Percentiles rank a stretch among this genome's conserved stretches.
Evolutionary conservation across 371 early-diverging fungal genomes (phyloP).

Genomic region (Mucor irregularis): DNA sequence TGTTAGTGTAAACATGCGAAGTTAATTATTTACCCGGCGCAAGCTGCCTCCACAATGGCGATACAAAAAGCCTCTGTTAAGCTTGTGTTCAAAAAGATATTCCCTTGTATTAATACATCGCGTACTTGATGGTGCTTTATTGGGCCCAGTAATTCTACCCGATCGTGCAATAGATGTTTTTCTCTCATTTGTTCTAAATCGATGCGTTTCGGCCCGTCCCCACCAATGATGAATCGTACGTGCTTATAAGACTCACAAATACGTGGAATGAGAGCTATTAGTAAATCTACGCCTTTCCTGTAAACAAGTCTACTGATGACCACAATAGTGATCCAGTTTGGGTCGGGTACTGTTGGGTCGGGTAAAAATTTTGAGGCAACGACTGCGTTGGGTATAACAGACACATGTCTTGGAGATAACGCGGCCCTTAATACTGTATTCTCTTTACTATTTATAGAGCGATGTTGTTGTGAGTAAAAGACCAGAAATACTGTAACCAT

Average conservation of each 20-base stretch:
- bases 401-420: conserved; percentile 86
- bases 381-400: conserved; percentile 99
- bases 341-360: conserved; percentile 75
- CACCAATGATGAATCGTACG: conserved; percentile 94
- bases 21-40: conserved; percentile 89
- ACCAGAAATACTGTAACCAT: too few relatives aligned
- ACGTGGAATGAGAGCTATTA: conserved; percentile 90
- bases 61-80: conserved; percentile 99
- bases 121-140: conserved; percentile 87
- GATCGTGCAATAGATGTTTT: conserved; percentile 87
- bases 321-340: conserved; percentile 88
- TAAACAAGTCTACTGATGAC: conserved; percentile 95
- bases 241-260: conserved; percentile 87
- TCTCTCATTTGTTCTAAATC: conserved; percentile 99
- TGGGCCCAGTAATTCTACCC: conserved; percentile 91
- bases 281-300: conserved; percentile 95
- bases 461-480: neutral
- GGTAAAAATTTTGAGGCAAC: conserved; percentile 90
- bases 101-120: conserved; percentile 89
- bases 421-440: conserved; percentile 96
- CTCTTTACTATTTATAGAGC: conserved; percentile 74
- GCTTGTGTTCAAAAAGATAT: conserved; percentile 98
- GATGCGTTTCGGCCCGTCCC: conserved; percentile 97
- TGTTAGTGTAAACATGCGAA: too few relatives aligned
- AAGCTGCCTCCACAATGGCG: conserved; percentile 98